These are phyloP conservation scores for Nannochloris sp. DNA, from an alignment of 139 green algal species.

Conservation along the genomic window DNA sequence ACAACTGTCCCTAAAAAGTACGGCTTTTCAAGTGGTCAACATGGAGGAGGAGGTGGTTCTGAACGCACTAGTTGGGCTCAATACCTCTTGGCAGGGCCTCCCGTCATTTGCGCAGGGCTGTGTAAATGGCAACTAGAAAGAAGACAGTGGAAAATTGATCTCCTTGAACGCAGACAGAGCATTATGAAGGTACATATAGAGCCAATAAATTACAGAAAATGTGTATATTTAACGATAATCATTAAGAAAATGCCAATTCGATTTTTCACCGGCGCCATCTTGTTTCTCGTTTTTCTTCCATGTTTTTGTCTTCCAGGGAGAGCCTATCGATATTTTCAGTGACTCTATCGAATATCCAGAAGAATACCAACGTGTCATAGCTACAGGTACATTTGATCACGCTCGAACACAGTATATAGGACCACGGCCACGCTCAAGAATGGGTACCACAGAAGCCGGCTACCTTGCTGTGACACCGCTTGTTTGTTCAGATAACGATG, in stretches of 20 bases:
- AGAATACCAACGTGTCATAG: slow-evolving; percentile 41
- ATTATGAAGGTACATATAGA: slow-evolving; percentile 27
- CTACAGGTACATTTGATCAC: slow-evolving; percentile 42
- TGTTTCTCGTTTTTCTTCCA: background rate
- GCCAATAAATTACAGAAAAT: background rate
- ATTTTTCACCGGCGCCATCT: background rate
- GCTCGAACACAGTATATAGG: slow-evolving; percentile 53
- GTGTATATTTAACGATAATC: background rate
- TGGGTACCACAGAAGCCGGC: slow-evolving; percentile 26
- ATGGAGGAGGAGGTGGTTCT: too few relatives aligned
- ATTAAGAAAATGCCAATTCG: background rate
- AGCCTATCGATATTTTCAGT: slow-evolving; percentile 27
- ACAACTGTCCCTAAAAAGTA: too few relatives aligned
- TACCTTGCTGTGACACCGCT: slow-evolving; percentile 66
- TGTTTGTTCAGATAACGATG: background rate
- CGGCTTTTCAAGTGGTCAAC: too few relatives aligned
- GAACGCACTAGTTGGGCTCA: slow-evolving; percentile 17
- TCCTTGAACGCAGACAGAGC: slow-evolving; percentile 27
- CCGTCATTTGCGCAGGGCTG: slow-evolving; percentile 34
- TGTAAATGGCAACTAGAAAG: slow-evolving; percentile 54
- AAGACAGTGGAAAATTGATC: slow-evolving; percentile 39
- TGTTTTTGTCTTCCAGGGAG: background rate
- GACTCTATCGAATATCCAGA: background rate
- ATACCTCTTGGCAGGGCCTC: slow-evolving; percentile 34
- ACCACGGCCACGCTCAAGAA: slow-evolving; percentile 38